Evolutionary conservation across 2,329 filamentous ascomycete species (phyloP).

Genomic region (Monosporascus sp.): DNA sequence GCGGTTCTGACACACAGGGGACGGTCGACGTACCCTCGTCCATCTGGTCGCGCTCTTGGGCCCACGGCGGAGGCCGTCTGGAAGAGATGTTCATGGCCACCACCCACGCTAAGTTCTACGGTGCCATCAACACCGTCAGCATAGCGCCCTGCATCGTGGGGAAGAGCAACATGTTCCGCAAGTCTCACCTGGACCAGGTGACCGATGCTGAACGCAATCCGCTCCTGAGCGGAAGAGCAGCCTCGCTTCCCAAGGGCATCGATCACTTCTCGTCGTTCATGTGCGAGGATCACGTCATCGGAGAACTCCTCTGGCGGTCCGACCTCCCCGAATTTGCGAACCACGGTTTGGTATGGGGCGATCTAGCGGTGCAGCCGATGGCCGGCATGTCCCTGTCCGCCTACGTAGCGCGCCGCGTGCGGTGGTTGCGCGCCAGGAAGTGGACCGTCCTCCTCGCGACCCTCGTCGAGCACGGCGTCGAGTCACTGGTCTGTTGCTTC

Average conservation of each 20-base stretch:
- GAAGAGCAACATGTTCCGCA: constrained; percentile 98
- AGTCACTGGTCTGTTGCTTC: constrained; percentile 76
- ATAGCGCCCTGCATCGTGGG: constrained; percentile 91
- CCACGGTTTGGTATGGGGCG: constrained; percentile 78
- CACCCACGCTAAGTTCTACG: constrained; percentile 94
- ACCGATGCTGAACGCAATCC: constrained; percentile 46
- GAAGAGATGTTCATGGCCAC: constrained; percentile 95
- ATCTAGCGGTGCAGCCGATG: constrained; percentile 87
- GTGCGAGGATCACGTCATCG: constrained; percentile 95
- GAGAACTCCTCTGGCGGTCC: constrained; percentile 82
- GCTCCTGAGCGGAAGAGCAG: constrained; percentile 30
- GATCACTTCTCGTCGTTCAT: constrained; percentile 95
- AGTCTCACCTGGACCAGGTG: constrained; percentile 77
- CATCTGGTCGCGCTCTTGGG: constrained; percentile 24
- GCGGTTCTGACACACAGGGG: constrained; percentile 24
- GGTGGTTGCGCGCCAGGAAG: constrained; percentile 91
- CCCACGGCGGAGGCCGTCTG: constrained; percentile 67
- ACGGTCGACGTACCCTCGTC: constrained; percentile 21
- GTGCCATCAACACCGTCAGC: constrained; percentile 88
- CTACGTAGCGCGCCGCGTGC: constrained; percentile 74
- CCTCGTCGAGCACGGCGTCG: constrained; percentile 85
- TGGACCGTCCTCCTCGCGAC: constrained; percentile 89
- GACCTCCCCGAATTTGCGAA: constrained; percentile 61
- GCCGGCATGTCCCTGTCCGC: constrained; percentile 69
- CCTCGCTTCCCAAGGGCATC: constrained; percentile 57